Evolutionary conservation across 495 filamentous ascomycete genomes (phyloP), one percentile per base, ranked within the genome.

Genomic region (Aspergillus asperescens): DNA sequence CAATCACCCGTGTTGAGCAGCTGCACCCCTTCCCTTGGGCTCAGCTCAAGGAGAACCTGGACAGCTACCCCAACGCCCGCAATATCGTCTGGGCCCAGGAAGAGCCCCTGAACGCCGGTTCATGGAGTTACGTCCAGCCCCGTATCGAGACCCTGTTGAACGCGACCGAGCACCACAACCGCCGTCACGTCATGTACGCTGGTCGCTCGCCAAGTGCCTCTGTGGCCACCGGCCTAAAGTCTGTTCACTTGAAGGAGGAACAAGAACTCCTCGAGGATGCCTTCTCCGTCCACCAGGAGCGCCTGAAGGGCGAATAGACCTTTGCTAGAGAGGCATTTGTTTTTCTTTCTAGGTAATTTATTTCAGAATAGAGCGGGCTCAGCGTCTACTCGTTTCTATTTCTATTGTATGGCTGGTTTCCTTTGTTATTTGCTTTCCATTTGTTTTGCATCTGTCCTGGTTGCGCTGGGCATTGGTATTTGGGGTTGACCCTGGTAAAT

Each of bases 11-110:
- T 63, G 83, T 98, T 60, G 93, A 98, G 76, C 93, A 98, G 76
- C 82, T 98, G 24, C 87, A 97, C 73, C 93, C 93, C 62, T 98
- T 98, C 90, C 93, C 93, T 5, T 98, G 93, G 92, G 85, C 88
- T 58, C 88, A 92, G 75, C 82, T 98, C 38, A 84, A 85, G 71
- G 91, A 96, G 67, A 96, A 96, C 77, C 78, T 98, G 25, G 90
- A 98, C 75, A 80, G 71, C 73, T 98, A 98, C 75, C 87, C 90
- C 68, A 97, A 97, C 67, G 89, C 93, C 64, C 86, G 95, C 77
- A 88, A 90, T 55, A 92, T 98, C 54, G 88, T 97, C 52, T 98
- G 90, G 89, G 81, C 77, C 52, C 93, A 98, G 75, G 93, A 98
- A 73, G 93, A 98, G 75, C 93, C 93, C 28, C 81, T 98, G 48